A percentile compares a stretch with the other conserved stretches of the same genome.
phyloP scores from a whole-genome alignment of 225 moss, liverwort and hornwort species.

The Physcomitrellopsis africana region DNA sequence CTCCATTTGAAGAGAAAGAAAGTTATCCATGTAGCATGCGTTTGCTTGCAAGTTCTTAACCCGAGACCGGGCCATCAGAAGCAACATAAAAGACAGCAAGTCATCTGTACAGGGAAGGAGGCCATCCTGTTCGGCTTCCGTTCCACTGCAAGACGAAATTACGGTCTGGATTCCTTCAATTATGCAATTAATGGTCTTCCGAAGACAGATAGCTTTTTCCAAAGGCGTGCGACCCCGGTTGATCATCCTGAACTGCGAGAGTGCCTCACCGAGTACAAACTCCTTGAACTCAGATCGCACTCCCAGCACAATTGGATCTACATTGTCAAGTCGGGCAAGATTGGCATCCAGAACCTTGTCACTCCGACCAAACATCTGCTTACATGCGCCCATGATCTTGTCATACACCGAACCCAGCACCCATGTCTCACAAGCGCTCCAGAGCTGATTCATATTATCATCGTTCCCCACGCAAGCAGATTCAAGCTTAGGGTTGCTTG shows the following conservation, averaged over 20 bases:
- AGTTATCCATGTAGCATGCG: slow-evolving; percentile 70
- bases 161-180: slow-evolving; percentile 65
- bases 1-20: slow-evolving; percentile 51
- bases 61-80: slow-evolving; percentile 56
- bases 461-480: slow-evolving; percentile 36
- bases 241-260: slow-evolving; percentile 58
- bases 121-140: slow-evolving; percentile 56
- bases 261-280: slow-evolving; percentile 62
- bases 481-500: slow-evolving; percentile 54
- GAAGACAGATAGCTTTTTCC: slow-evolving; percentile 64
- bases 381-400: slow-evolving; percentile 69
- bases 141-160: slow-evolving; percentile 59
- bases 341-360: slow-evolving; percentile 57
- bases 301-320: slow-evolving; percentile 61
- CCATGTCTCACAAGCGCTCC: slow-evolving; percentile 67
- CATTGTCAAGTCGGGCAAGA: slow-evolving; percentile 49
- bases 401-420: slow-evolving; percentile 60
- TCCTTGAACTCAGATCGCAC: slow-evolving; percentile 64
- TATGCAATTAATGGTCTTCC: slow-evolving; percentile 62
- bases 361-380: slow-evolving; percentile 67
- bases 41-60: slow-evolving; percentile 65
- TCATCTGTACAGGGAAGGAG: slow-evolving; percentile 67
- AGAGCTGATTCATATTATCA: slow-evolving; percentile 43
- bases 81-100: slow-evolving; percentile 65
- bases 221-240: slow-evolving; percentile 54